Conservation (phyloP, 257 asterid species). For the Solanum chiquidenum region DNA sequence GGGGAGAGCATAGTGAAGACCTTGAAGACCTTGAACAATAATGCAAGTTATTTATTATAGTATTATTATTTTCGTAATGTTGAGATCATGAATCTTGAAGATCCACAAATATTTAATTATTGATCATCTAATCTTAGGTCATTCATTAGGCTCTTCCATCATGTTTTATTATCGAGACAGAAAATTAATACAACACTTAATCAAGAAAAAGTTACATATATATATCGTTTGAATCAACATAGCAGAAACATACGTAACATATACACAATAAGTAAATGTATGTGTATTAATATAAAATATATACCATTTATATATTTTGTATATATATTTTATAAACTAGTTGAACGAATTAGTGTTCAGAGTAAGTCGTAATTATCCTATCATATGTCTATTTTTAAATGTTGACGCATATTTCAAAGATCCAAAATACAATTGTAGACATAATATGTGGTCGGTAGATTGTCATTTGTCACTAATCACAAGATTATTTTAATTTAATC, state of each 20-base stretch:
- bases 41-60: background rate
- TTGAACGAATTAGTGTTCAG: background rate
- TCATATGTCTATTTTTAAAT: background rate
- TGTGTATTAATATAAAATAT: no score
- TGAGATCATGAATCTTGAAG: background rate
- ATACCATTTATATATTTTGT: no score
- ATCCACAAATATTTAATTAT: background rate
- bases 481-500: background rate
- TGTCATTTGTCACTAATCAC: background rate
- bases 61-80: background rate
- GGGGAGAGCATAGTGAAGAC: background rate
- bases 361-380: background rate
- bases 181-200: background rate
- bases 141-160: background rate
- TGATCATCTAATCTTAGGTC: background rate
- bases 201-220: background rate
- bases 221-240: background rate
- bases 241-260: rapidly evolving
- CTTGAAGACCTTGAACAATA: background rate
- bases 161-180: background rate
- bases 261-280: no score
- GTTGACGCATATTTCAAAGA: background rate
- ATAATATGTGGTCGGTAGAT: background rate
- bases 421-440: background rate
- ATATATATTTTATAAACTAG: background rate